Evolutionary conservation across 2,329 filamentous ascomycete species (phyloP).

Genomic region (Endocalyx cinctus): DNA sequence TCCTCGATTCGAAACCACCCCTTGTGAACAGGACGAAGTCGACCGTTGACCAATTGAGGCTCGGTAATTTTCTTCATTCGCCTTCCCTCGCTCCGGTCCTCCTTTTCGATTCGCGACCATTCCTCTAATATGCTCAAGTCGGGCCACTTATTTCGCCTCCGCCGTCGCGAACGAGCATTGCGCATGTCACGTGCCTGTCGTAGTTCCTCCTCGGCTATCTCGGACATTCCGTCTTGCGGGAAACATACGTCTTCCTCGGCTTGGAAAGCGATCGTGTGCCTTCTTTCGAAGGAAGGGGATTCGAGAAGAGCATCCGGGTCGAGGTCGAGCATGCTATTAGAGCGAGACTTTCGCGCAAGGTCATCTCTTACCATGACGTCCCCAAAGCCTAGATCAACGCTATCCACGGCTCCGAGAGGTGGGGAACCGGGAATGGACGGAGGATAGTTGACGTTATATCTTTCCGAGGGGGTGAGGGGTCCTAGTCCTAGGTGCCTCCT

Average conservation of each 20-base stretch:
- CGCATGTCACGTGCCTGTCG: slow-evolving; percentile 40
- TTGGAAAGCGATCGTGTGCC: slow-evolving; percentile 57
- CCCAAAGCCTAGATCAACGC: slow-evolving; percentile 55
- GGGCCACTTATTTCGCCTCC: slow-evolving; percentile 75
- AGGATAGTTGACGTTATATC: slow-evolving; percentile 63
- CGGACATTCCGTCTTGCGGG: slow-evolving; percentile 72
- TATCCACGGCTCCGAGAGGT: slow-evolving; percentile 42
- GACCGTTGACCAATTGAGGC: slow-evolving; percentile 85
- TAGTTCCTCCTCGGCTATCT: slow-evolving; percentile 73
- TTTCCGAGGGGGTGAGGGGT: slow-evolving; percentile 33
- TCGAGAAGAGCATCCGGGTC: slow-evolving; percentile 25
- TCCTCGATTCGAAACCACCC: slow-evolving; percentile 86
- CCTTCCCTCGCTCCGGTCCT: slow-evolving; percentile 75
- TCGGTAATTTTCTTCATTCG: slow-evolving; percentile 90
- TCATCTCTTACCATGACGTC: slow-evolving; percentile 69
- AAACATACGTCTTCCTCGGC: slow-evolving; percentile 91
- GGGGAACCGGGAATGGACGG: slow-evolving; percentile 64
- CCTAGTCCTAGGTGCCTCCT: slow-evolving; percentile 30
- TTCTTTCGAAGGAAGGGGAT: slow-evolving; percentile 34
- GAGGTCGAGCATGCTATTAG: slow-evolving; percentile 15
- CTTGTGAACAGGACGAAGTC: slow-evolving; percentile 73
- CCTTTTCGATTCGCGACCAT: slow-evolving; percentile 88
- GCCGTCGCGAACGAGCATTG: slow-evolving; percentile 38
- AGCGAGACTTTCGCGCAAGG: slow-evolving; percentile 34
- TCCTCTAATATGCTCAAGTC: slow-evolving; percentile 80